Percentiles rank a stretch among this genome's conserved stretches.
Conservation (phyloP, 2,329 filamentous ascomycete species). For the Esteya vermicola region DNA sequence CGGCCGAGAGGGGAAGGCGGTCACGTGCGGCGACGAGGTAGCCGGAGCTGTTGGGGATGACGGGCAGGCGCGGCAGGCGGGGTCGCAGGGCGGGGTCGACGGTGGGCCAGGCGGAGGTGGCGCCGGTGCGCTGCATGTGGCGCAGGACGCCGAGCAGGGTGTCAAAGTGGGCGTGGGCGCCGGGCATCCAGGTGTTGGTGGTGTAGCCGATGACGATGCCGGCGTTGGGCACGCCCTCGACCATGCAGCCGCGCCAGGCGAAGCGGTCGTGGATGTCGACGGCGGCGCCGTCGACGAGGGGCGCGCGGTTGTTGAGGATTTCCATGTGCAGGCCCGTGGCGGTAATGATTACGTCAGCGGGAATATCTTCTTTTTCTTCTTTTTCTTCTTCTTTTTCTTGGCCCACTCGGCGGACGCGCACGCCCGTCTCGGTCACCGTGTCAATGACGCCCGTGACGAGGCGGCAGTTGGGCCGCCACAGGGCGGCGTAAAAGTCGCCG, state of each 20-base stretch:
- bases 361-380: too few relatives aligned
- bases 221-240: conserved; percentile 48
- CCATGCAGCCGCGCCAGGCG: conserved; percentile 46
- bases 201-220: conserved; percentile 45
- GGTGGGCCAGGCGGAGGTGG: conserved; percentile 12
- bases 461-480: conserved; percentile 22
- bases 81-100: conserved; percentile 10
- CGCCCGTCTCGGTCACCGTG: conserved; percentile 24
- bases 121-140: conserved; percentile 7
- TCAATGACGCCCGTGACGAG: conserved; percentile 32
- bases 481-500: conserved; percentile 35
- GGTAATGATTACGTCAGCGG: conserved; percentile 49
- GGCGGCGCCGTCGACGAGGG: conserved; percentile 34
- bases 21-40: conserved; percentile 14
- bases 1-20: conserved; percentile 13
- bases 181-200: conserved; percentile 47
- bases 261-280: conserved; percentile 29
- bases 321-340: conserved; percentile 47
- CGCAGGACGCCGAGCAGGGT: conserved; percentile 10
- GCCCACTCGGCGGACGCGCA: conserved; percentile 23
- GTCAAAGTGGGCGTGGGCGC: conserved; percentile 27
- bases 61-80: conserved; percentile 10
- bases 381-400: too few relatives aligned
- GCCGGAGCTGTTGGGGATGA: conserved; percentile 12
- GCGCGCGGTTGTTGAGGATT: conserved; percentile 35